Base-by-base conservation (phyloP, 352 stramenopile species). In the Saprolegnia diclina region DNA sequence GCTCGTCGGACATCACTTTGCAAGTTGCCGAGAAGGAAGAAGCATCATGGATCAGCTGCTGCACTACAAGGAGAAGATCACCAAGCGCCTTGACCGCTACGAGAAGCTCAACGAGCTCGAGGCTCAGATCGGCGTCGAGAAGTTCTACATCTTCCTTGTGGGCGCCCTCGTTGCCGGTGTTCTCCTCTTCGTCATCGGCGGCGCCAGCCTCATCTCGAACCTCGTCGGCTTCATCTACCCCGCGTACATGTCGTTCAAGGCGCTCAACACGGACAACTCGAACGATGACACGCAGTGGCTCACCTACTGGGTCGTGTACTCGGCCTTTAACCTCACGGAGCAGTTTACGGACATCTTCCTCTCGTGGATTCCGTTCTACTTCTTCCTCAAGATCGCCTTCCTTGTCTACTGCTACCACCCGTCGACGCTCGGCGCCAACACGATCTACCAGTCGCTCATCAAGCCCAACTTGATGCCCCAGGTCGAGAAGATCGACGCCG, bases 321-420 rank as follows among this genome's bases (percentile, higher is more conserved):
- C 93, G 32, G 96, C 98, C 74, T 99, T 98, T 76, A 97, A 91
- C 71, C 88, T 99, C 61, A 95, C 97, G 19, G 96, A 98, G 74
- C 79, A 84, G 62, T 66, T 92, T 70, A 92, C 85, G 38, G 83
- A 94, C 71, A 68, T 91, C 14, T n/a, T 94, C 26, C 73, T 94
- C 37, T 89, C 82, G 50, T 92, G 86, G 82, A 85, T 92, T 54
- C 83, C 83, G 54, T 91, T 95, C 74, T 94, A 94, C 78, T 94
- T 91, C 73, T 86, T 93, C 63, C 70, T 91, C 73, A 95, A 95
- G 83, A 73, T 95, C 56, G 79, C 63, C 29, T 95, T 95, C 81
- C 76, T 95, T 10, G 80, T 95, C 10, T 95, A 85, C 85, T 80
- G 73, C 67, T 92, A 91, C 80, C 84, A 92, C 74, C 87, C 87